Evolutionary conservation across 2,329 filamentous ascomycete genomes (phyloP), one percentile per base, ranked within the genome.

Genomic region (Huntiella bhutanensis): DNA sequence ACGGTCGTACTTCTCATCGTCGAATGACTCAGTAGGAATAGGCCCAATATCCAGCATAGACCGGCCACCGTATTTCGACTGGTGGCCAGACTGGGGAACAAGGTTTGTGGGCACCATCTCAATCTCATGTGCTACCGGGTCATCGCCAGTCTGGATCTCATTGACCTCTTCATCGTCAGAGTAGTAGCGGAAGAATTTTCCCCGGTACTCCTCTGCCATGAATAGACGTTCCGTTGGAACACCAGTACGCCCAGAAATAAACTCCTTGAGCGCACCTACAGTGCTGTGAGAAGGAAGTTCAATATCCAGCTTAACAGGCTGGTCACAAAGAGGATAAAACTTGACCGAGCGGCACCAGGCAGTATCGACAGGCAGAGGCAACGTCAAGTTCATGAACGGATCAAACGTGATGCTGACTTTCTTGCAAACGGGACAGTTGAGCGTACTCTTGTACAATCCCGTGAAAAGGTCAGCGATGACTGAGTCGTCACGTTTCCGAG

Each of bases 341-440:
- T 74, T 79, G 53, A 96, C 66, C 1, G 71, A 69, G 52, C 80
- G 80, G 49, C 67, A 70, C 81, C 85, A 94, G 39, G 84, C 71
- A 52, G 80, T 86, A 59, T 91, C 81, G 46, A 94, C 75, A 0
- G 91, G 91, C 33, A 98, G 66, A 48, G 92, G 91, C 17, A 98
- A 66, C 0, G 91, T 95, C 49, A 98, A 65, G 53, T 92, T 91
- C 60, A 86, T 95, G 68, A 93, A 98, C 0, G 91, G 91, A 59
- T 98, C 91, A 57, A 98, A 98, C 0, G 91, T 96, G 55, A 98
- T 94, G 71, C 87, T 95, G 62, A 96, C 82, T 64, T 96, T 98
- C 54, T 80, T 73, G 60, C 91, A 98, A 5, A 72, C 73, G 0
- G 91, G 91, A 57, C 91, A 98, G 52, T 91, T 80, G 52, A 98